Evolutionary conservation across 2,329 filamentous ascomycete species (phyloP), one percentile per base, ranked within the genome.

Genomic region (Colletotrichum sp.): DNA sequence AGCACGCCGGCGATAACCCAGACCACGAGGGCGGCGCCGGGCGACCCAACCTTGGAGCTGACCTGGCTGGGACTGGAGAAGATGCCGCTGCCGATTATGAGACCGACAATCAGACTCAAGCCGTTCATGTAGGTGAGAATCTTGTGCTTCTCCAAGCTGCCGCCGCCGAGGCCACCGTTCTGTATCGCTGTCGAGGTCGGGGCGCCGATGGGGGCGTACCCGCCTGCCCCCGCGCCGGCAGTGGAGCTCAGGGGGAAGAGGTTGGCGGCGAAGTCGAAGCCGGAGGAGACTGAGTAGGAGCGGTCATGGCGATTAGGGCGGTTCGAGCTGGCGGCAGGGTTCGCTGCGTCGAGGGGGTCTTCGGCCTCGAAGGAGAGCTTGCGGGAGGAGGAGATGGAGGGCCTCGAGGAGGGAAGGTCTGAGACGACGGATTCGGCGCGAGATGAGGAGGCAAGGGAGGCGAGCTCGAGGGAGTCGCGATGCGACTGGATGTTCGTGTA

Each of bases 81-180:
- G 81, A 99, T 98, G 16, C 96, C 97, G 28, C 95, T 98, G 5
- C 97, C 97, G 82, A 99, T 99, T 79, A 99, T 98, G 78, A 99
- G 86, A 2, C 97, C 96, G 65, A 99, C 91, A 66, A 99, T 95
- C 74, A 99, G 88, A 28, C 95, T 98, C 74, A 99, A 85, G 1
- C 97, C 97, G 84, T 99, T 99, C 63, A 99, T 83, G 82, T 96
- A 99, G 32, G 97, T 99, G 84, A 99, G 86, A 16, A 95, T 98
- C 88, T 99, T 99, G 88, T 98, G 94, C 84, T 95, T 97, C 88
- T 99, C 97, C 78, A 99, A 86, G 55, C 94, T 95, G n/a, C 91
- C 93, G 76, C 94, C 94, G n/a, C 92, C 91, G 26, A 94, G 81
- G 18, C 90, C 91, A 68, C 89, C 89, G 77, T 89, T 84, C 88